A percentile compares a stretch with the other conserved stretches of the same genome.
Conservation (phyloP, 345 rosid genomes). For the Acer negundo region DNA sequence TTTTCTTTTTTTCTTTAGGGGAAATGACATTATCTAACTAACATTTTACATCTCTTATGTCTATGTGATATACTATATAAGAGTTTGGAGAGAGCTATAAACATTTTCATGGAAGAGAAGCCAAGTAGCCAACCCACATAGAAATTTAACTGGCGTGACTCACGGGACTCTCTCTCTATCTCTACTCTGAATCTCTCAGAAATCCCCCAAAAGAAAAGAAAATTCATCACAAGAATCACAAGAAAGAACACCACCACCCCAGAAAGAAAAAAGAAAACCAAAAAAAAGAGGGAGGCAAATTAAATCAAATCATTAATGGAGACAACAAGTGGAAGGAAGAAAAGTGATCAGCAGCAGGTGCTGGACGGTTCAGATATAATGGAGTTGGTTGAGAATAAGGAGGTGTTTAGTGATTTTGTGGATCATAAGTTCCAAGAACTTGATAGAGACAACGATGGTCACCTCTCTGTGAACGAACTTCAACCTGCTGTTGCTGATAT, state of each 20-base stretch:
- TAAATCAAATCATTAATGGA: conserved; percentile 32
- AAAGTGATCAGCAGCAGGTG: conserved; percentile 38
- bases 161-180: conserved; percentile 29
- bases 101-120: neutral
- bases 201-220: no score
- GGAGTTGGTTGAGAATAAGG: conserved; percentile 81
- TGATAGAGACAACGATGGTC: conserved; percentile 77
- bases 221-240: conserved; percentile 25
- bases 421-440: conserved; percentile 82
- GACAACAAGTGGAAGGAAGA: conserved; percentile 23
- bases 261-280: neutral
- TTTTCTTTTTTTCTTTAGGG: no score
- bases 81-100: neutral
- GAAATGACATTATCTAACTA: neutral
- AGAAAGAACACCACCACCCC: conserved; percentile 19
- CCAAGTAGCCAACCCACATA: neutral
- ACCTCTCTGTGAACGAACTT: conserved; percentile 80
- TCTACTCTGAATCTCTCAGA: neutral
- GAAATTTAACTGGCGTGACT: conserved; percentile 27
- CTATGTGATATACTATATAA: no score
- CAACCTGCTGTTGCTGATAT: conserved; percentile 94
- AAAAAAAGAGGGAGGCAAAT: neutral
- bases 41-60: neutral
- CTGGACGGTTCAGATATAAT: conserved; percentile 91
- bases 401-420: conserved; percentile 73